Conservation (phyloP, 169 alveolate species). For the Plasmodium ovale region DNA sequence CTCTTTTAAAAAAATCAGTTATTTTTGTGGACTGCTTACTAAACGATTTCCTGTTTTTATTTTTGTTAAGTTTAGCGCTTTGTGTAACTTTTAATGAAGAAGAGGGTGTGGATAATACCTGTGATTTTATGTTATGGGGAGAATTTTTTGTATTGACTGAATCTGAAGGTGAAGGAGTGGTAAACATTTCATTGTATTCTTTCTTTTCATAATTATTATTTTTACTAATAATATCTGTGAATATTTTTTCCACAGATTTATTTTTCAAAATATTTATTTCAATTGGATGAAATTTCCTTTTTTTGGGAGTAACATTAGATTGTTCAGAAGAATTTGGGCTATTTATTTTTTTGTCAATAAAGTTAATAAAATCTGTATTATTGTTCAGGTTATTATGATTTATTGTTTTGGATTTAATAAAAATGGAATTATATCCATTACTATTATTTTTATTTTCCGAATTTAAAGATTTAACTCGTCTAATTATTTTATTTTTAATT, state of each 20-base stretch:
- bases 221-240: slow-evolving; percentile 4
- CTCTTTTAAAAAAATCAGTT: slow-evolving; percentile 58
- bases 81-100: slow-evolving; percentile 6
- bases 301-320: slow-evolving; percentile 28
- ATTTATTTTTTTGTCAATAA: slow-evolving; percentile 42
- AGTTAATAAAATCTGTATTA: slow-evolving; percentile 20
- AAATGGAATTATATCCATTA: not conserved
- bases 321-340: slow-evolving; percentile 25
- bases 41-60: slow-evolving; percentile 21
- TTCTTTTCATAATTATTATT: not conserved
- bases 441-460: slow-evolving; percentile 11
- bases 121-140: not conserved
- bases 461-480: slow-evolving; percentile 37
- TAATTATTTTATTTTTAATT: slow-evolving; percentile 60
- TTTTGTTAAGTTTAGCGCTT: not conserved
- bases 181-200: slow-evolving; percentile 2
- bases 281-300: slow-evolving; percentile 33
- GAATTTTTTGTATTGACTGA: not conserved
- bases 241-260: slow-evolving; percentile 55
- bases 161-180: slow-evolving; percentile 19
- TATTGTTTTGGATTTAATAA: slow-evolving; percentile 16
- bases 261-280: slow-evolving; percentile 39
- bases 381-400: slow-evolving; percentile 8
- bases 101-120: not conserved
- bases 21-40: slow-evolving; percentile 45